Conservation (phyloP, 2,329 filamentous ascomycete species). For the Mycogone perniciosa region DNA sequence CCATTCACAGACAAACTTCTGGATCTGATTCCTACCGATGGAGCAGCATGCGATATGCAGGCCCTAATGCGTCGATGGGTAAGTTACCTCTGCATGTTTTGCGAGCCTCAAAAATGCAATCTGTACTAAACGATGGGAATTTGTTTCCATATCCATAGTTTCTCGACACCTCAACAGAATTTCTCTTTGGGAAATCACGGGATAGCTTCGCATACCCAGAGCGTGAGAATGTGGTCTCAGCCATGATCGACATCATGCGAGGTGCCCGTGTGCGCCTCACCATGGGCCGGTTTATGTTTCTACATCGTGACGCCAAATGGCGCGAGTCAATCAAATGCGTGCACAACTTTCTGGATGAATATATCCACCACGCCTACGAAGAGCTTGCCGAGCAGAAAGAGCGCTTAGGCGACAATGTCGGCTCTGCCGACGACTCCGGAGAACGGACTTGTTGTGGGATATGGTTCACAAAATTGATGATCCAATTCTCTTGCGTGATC, state of each 20-base stretch:
- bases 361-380: neutral
- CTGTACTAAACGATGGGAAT: neutral
- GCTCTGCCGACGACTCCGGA: neutral
- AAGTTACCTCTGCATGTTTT: neutral
- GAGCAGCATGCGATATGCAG: slow-evolving; percentile 1
- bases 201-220: neutral
- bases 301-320: neutral
- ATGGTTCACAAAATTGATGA: slow-evolving; percentile 1
- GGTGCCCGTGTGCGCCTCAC: neutral
- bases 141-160: neutral
- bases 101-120: too few relatives aligned
- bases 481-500: neutral
- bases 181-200: neutral
- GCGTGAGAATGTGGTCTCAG: neutral
- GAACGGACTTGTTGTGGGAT: slow-evolving; percentile 1
- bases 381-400: neutral
- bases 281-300: neutral
- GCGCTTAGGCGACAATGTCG: neutral
- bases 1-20: neutral
- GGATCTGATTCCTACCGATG: neutral
- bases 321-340: neutral
- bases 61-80: slow-evolving; percentile 1
- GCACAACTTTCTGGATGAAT: neutral
- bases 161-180: neutral
- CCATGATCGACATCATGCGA: slow-evolving; percentile 1